A percentile compares a stretch with the other conserved stretches of the same genome.
phyloP scores from a whole-genome alignment of 1,284 basidiomycete genomes.

The Stygiomarasmius scandens region DNA sequence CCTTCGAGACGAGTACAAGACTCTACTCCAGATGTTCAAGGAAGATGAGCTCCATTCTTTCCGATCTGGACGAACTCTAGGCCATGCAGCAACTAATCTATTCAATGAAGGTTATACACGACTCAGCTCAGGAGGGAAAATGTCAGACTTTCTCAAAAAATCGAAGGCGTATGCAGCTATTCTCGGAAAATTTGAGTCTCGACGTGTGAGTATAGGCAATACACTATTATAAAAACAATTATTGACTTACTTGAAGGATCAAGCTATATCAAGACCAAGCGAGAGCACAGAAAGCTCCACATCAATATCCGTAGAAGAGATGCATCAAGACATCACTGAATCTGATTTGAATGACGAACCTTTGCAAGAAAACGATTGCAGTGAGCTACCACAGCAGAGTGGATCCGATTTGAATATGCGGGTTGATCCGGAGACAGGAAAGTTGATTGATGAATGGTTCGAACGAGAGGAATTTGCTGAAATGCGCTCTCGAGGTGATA shows the following conservation, averaged over 20 bases:
- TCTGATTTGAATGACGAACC: too few relatives aligned
- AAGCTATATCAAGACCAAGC: too few relatives aligned
- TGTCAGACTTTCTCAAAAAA: neutral
- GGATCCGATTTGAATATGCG: neutral
- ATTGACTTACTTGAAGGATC: too few relatives aligned
- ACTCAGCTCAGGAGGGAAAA: neutral
- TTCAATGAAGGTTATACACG: neutral
- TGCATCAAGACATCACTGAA: too few relatives aligned
- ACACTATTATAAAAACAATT: too few relatives aligned
- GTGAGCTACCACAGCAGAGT: neutral
- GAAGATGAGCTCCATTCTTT: constrained; percentile 10
- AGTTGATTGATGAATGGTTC: neutral
- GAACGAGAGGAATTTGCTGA: neutral
- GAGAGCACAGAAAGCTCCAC: too few relatives aligned
- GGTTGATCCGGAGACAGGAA: neutral
- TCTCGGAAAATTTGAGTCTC: neutral
- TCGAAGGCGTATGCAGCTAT: neutral
- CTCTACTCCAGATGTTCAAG: constrained; percentile 9
- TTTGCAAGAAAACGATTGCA: neutral
- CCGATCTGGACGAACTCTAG: neutral
- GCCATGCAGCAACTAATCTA: constrained; percentile 2
- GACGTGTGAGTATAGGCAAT: neutral
- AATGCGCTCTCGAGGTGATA: neutral
- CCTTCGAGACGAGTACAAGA: constrained; percentile 9
- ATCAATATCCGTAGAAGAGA: too few relatives aligned